These are phyloP conservation scores for Amanita pseudoporphyria DNA, from an alignment of 768 basidiomycete genomes.

Conservation along the genomic window DNA sequence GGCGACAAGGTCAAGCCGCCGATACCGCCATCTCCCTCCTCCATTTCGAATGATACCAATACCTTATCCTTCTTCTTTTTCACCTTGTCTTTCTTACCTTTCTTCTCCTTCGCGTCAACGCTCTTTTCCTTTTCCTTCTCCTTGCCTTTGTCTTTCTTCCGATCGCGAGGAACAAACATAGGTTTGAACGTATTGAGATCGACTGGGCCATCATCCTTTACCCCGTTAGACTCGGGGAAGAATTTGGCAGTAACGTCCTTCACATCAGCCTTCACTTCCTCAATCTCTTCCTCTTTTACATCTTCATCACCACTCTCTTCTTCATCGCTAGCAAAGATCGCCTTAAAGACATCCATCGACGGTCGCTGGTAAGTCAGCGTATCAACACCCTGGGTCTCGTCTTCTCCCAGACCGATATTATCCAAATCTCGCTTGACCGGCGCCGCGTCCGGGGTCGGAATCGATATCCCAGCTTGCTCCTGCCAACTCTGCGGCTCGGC, in stretches of 20 bases:
- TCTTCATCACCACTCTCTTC: slow-evolving; percentile 76
- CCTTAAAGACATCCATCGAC: slow-evolving; percentile 90
- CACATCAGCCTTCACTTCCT: slow-evolving; percentile 5
- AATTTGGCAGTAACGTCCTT: slow-evolving; percentile 3
- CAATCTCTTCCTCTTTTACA: slow-evolving; percentile 18
- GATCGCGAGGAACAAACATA: slow-evolving; percentile 68
- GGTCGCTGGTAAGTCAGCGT: slow-evolving; percentile 85
- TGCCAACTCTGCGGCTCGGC: slow-evolving; percentile 8
- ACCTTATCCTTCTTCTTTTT: slow-evolving; percentile 37
- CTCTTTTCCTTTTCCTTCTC: slow-evolving; percentile 30
- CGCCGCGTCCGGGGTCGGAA: slow-evolving; percentile 13
- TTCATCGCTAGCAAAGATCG: slow-evolving; percentile 94
- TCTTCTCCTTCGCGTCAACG: slow-evolving; percentile 22
- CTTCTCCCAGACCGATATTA: slow-evolving; percentile 87
- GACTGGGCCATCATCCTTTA: slow-evolving; percentile 15
- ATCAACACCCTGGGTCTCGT: slow-evolving; percentile 81
- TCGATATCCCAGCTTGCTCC: slow-evolving; percentile 9
- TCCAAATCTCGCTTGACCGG: slow-evolving; percentile 43
- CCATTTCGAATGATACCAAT: slow-evolving; percentile 72
- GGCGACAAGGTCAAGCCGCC: slow-evolving; percentile 23
- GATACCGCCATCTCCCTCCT: slow-evolving; percentile 51
- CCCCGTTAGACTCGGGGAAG: slow-evolving; percentile 6
- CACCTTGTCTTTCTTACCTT: slow-evolving; percentile 27
- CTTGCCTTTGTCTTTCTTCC: slow-evolving; percentile 24
- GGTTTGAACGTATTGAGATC: slow-evolving; percentile 80